phyloP scores from a whole-genome alignment of 306 rosid genomes.

The Mimosa pudica region DNA sequence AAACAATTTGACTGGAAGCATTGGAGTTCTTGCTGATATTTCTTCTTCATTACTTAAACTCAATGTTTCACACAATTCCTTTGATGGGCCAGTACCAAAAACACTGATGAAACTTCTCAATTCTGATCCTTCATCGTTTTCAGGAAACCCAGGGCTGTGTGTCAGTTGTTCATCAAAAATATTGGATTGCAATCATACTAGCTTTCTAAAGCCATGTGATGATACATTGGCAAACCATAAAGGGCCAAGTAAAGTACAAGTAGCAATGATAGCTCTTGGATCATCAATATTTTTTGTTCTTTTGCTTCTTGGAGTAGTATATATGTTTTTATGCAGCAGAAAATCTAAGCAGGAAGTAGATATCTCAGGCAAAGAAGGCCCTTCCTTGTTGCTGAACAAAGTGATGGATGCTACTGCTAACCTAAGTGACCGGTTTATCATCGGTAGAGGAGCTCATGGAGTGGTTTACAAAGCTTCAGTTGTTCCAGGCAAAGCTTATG shows the following conservation, averaged over 20 bases:
- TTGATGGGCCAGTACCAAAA: constrained; percentile 64
- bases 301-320: constrained; percentile 48
- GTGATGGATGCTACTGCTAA: constrained; percentile 69
- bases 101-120: constrained; percentile 49
- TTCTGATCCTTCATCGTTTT: constrained; percentile 50
- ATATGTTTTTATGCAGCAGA: constrained; percentile 29
- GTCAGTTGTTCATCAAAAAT: constrained; percentile 48
- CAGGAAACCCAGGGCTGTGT: constrained; percentile 68
- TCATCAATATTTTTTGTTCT: constrained; percentile 44
- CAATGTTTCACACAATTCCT: constrained; percentile 67
- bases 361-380: constrained; percentile 42
- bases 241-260: constrained; percentile 43
- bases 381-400: constrained; percentile 49
- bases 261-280: constrained; percentile 64
- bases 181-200: constrained; percentile 39
- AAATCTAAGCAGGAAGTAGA: constrained; percentile 41
- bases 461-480: constrained; percentile 68
- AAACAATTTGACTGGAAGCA: constrained; percentile 76
- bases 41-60: constrained; percentile 51
- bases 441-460: constrained; percentile 95
- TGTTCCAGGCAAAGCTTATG: constrained; percentile 51
- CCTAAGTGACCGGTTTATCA: constrained; percentile 55
- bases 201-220: constrained; percentile 52
- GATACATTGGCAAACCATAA: constrained; percentile 35
- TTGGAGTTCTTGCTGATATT: constrained; percentile 48